A percentile compares a stretch with the other conserved stretches of the same genome.
These are phyloP conservation scores for Echium plantagineum DNA, from an alignment of 257 asterid genomes.

Conservation along the genomic window DNA sequence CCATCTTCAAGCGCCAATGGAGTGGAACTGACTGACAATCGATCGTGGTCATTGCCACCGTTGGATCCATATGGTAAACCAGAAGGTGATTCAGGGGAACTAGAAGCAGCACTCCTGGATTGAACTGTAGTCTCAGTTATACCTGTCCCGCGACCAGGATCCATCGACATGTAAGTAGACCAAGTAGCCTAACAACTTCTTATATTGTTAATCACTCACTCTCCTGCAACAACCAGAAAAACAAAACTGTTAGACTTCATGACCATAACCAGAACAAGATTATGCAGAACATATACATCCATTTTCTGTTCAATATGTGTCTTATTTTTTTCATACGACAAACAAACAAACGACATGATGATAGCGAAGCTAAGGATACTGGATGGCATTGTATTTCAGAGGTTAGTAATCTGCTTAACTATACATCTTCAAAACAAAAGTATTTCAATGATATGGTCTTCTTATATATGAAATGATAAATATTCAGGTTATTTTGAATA, in stretches of 20 bases:
- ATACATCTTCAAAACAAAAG: too few relatives aligned
- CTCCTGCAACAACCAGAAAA: constrained; percentile 2
- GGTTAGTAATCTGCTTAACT: too few relatives aligned
- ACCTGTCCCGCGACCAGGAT: constrained; percentile 22
- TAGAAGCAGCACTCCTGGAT: neutral
- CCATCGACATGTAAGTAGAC: constrained; percentile 22
- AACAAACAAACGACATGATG: neutral
- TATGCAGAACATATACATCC: neutral
- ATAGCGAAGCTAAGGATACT: neutral
- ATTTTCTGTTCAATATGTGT: too few relatives aligned
- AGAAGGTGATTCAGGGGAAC: too few relatives aligned
- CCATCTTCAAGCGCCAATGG: constrained; percentile 30
- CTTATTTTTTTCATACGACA: neutral
- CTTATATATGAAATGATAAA: too few relatives aligned
- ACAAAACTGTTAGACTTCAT: neutral
- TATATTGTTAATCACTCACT: neutral
- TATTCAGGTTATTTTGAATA: too few relatives aligned
- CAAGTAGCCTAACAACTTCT: constrained; percentile 7
- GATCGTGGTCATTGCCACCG: constrained; percentile 1
- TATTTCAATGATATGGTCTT: too few relatives aligned
- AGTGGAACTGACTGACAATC: constrained; percentile 34
- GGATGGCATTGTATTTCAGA: neutral
- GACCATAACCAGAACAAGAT: constrained; percentile 10
- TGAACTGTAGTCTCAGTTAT: constrained; percentile 7
- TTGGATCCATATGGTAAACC: neutral